Evolutionary conservation across 1,139 yeast species (phyloP), one percentile per base, ranked within the genome.

Genomic region (Nakaseomyces glabratus): DNA sequence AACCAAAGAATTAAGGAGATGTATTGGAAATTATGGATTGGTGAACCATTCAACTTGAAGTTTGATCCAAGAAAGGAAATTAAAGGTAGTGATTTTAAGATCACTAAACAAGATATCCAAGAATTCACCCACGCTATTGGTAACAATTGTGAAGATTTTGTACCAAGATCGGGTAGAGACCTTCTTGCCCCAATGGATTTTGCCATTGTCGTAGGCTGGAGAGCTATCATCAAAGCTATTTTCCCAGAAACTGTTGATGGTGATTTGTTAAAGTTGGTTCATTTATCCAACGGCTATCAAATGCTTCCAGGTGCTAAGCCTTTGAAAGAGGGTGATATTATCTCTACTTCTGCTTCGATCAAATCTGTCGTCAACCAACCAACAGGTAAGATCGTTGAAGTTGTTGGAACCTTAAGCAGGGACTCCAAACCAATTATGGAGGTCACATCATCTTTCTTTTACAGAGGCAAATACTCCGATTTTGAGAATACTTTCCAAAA

Each of bases 21-120:
- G 69, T 90, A 90, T 76, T 93, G 98, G 98, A 78, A 79, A 58
- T 69, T 86, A 52, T 90, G 99, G 99, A 86, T 85, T 56, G 95
- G 95, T 46, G 66, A 74, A 41, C 74, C 77, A 50, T 71, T 76
- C 52, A 62, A 71, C 57, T 61, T 71, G 44, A 70, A 75, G 44
- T 76, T 79, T 45, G 80, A 79, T 55, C 82, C 81, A 43, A 71
- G 77, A 50, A 68, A 78, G 51, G 69, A 76, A 32, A 77, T 81
- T 45, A 66, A 76, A 55, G 69, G 68, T 52, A 88, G 75, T 24
- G 68, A 74, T 34, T 69, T 78, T 42, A 70, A 71, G 23, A 79
- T 90, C 43, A 75, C 82, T 38, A 78, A 79, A 38, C 71, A 79
- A 62, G 85, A 76, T 45, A 82, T 90, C 58, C 73, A 88, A 46